phyloP scores from a whole-genome alignment of 2,329 filamentous ascomycete species.

The Mollisia scopiformis region DNA sequence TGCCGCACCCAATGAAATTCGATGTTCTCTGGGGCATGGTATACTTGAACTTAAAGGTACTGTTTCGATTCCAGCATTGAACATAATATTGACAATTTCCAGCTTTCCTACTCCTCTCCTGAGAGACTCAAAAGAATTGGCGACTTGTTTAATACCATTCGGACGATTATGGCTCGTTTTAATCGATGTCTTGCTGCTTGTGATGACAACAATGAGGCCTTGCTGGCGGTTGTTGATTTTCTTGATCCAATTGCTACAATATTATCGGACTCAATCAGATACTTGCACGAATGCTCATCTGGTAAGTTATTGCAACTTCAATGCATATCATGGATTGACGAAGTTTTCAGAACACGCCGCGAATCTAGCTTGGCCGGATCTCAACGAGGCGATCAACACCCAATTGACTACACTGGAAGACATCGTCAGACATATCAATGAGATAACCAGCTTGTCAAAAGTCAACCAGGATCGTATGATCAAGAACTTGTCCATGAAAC shows the following conservation, averaged over 20 bases:
- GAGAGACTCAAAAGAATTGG: slow-evolving; percentile 14
- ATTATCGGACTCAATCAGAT: not conserved
- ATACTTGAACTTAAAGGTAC: slow-evolving; percentile 22
- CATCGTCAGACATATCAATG: slow-evolving; percentile 22
- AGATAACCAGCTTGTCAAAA: slow-evolving; percentile 22
- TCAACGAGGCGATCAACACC: slow-evolving; percentile 20
- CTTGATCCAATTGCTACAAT: slow-evolving; percentile 7
- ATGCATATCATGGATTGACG: not conserved
- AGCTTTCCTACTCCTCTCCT: slow-evolving; percentile 18
- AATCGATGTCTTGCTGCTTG: slow-evolving; percentile 21
- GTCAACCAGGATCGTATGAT: slow-evolving; percentile 17
- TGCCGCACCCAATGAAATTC: slow-evolving; percentile 13
- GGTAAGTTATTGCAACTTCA: not conserved
- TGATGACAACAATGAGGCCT: slow-evolving; percentile 23
- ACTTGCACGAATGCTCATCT: not conserved
- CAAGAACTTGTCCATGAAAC: slow-evolving; percentile 14
- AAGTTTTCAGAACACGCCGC: not conserved
- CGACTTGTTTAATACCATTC: slow-evolving; percentile 13
- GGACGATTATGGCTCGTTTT: slow-evolving; percentile 17
- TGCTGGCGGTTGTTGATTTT: slow-evolving; percentile 15
- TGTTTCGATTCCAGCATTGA: not conserved
- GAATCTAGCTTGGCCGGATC: no score
- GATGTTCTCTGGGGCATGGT: slow-evolving; percentile 23
- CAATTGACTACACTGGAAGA: slow-evolving; percentile 13
- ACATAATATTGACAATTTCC: no score